These are phyloP conservation scores for Helianthus tuberosus DNA, from an alignment of 129 eudicot species.

Conservation along the genomic window DNA sequence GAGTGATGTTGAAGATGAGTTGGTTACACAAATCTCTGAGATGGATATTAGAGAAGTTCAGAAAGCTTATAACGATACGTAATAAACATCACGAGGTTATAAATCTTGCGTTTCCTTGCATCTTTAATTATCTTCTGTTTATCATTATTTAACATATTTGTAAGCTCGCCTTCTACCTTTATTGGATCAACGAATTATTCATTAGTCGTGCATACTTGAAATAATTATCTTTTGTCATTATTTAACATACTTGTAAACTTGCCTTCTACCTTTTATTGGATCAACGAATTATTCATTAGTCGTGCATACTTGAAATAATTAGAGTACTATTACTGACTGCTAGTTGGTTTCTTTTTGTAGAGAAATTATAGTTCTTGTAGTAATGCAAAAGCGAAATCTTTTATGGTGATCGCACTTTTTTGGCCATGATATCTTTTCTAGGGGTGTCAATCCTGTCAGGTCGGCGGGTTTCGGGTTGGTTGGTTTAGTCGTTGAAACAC, in stretches of 20 bases:
- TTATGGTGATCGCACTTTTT: constrained; percentile 41
- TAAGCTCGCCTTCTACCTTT: neutral
- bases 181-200: neutral
- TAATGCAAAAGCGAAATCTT: neutral
- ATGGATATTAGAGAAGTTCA: constrained; percentile 54
- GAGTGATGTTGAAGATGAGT: constrained; percentile 39
- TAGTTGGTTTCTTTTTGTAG: neutral
- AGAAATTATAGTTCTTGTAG: neutral
- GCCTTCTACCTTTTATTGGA: no score
- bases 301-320: no score
- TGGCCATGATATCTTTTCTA: constrained; percentile 63
- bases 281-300: no score
- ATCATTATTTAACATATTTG: neutral
- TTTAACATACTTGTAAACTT: no score
- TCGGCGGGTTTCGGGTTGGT: no score
- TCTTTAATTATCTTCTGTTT: neutral
- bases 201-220: constrained; percentile 6
- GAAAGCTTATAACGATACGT: constrained; percentile 28
- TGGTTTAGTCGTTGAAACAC: no score
- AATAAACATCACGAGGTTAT: constrained; percentile 18
- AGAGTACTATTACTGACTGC: neutral
- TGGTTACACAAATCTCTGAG: constrained; percentile 34
- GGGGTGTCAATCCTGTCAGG: no score
- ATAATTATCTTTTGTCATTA: no score
- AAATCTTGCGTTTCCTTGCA: constrained; percentile 9